These are phyloP conservation scores for Casuarina cunninghamiana DNA, from an alignment of 306 rosid species.

Conservation along the genomic window DNA sequence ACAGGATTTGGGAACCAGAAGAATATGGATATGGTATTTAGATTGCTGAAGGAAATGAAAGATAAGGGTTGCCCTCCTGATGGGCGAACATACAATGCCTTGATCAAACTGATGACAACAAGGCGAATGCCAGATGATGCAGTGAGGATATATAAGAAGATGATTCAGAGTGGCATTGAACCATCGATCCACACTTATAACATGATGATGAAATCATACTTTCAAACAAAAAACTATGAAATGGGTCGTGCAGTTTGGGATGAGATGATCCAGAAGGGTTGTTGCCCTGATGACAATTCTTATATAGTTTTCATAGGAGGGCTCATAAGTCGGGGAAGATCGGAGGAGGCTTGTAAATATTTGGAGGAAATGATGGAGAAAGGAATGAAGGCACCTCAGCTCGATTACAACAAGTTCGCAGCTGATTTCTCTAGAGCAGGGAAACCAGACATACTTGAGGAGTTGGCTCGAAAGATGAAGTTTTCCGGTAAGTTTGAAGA, in stretches of 20 bases:
- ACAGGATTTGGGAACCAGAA: constrained; percentile 81
- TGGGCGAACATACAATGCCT: constrained; percentile 67
- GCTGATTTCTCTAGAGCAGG: constrained; percentile 79
- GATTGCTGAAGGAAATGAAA: constrained; percentile 65
- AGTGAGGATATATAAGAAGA: constrained; percentile 63
- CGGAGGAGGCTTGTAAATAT: constrained; percentile 67
- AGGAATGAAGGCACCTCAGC: constrained; percentile 92
- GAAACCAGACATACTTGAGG: constrained; percentile 68
- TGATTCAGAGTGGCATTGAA: constrained; percentile 60
- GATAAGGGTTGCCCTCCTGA: constrained; percentile 66
- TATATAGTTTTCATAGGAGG: constrained; percentile 76
- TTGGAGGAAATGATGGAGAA: constrained; percentile 83
- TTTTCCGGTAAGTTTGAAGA: constrained; percentile 74
- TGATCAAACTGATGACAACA: constrained; percentile 75
- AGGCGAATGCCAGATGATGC: constrained; percentile 83
- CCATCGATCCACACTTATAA: constrained; percentile 80
- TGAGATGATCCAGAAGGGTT: constrained; percentile 71
- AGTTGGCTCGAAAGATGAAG: constrained; percentile 75
- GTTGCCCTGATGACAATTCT: constrained; percentile 83
- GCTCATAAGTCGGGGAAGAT: constrained; percentile 70
- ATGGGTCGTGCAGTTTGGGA: constrained; percentile 67
- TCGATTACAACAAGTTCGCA: constrained; percentile 80
- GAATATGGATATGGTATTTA: constrained; percentile 65
- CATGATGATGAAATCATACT: constrained; percentile 91
- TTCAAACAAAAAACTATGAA: constrained; percentile 60